These are phyloP conservation scores for Eutypa lata DNA, from an alignment of 2,329 filamentous ascomycete species.

Conservation along the genomic window DNA sequence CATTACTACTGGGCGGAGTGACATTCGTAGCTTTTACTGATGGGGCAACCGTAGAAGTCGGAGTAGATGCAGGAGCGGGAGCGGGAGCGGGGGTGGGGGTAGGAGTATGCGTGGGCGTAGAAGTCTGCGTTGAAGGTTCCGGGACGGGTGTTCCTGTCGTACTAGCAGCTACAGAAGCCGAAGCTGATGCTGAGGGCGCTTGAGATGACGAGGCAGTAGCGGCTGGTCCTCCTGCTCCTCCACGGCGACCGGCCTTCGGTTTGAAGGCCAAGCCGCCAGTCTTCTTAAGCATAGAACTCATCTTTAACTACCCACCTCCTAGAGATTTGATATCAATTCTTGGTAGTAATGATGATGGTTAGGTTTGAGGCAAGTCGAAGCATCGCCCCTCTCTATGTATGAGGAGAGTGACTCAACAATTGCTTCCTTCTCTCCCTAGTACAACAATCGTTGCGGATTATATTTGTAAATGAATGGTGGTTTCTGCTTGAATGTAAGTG, in stretches of 20 bases:
- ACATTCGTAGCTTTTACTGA: neutral
- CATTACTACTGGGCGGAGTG: neutral
- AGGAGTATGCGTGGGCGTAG: slow-evolving; percentile 16
- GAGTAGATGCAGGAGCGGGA: slow-evolving; percentile 1
- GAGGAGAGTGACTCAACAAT: neutral
- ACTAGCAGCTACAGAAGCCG: slow-evolving; percentile 15
- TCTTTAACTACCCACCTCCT: slow-evolving; percentile 28
- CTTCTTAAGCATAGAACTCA: slow-evolving; percentile 70
- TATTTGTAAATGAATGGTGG: too few species aligned
- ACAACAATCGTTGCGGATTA: too few species aligned
- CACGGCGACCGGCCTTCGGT: slow-evolving; percentile 61
- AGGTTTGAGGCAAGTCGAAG: neutral
- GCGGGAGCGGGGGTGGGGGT: slow-evolving; percentile 5
- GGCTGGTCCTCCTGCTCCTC: slow-evolving; percentile 41
- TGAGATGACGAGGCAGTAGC: slow-evolving; percentile 31
- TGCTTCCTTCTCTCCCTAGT: too few species aligned
- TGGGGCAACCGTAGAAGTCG: too few species aligned
- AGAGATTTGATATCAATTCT: slow-evolving; percentile 6
- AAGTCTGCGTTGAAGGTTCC: slow-evolving; percentile 17
- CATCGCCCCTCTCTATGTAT: neutral
- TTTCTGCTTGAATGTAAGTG: too few species aligned
- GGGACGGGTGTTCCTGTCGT: slow-evolving; percentile 20
- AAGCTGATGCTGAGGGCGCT: slow-evolving; percentile 17
- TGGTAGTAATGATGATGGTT: slow-evolving; percentile 1
- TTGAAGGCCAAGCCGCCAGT: slow-evolving; percentile 62